Evolutionary conservation across 2,329 filamentous ascomycete genomes (phyloP).

Genomic region (Fusarium fujikuroi): DNA sequence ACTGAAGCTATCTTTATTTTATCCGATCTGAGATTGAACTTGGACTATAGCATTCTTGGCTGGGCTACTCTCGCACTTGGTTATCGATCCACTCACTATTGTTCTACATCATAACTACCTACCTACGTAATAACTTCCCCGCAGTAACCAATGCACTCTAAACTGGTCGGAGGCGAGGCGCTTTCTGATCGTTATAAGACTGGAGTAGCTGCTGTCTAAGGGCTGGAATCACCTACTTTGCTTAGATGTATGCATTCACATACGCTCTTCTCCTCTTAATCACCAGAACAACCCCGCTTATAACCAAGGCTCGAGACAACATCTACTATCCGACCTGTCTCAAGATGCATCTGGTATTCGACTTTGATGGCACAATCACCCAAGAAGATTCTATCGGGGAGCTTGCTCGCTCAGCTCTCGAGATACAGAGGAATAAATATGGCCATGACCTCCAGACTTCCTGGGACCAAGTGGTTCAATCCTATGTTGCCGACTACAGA

Average conservation of each 20-base stretch:
- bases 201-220: slow-evolving; percentile 11
- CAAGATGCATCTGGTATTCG: slow-evolving; percentile 61
- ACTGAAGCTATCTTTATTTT: not conserved
- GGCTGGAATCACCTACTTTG: not conserved
- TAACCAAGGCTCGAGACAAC: not conserved
- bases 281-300: not conserved
- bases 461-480: slow-evolving; percentile 59
- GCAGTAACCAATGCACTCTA: slow-evolving; percentile 23
- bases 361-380: slow-evolving; percentile 71
- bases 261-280: slow-evolving; percentile 3
- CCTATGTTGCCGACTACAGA: slow-evolving; percentile 57
- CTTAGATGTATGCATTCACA: slow-evolving; percentile 18
- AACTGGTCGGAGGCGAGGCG: slow-evolving; percentile 12
- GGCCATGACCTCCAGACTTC: slow-evolving; percentile 49
- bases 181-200: not conserved
- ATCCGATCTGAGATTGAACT: not conserved
- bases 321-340: not conserved
- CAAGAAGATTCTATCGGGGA: slow-evolving; percentile 62
- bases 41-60: not conserved
- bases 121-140: slow-evolving; percentile 41
- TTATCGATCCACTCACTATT: slow-evolving; percentile 31
- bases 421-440: slow-evolving; percentile 43
- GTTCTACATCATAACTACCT: slow-evolving; percentile 26
- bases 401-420: slow-evolving; percentile 58
- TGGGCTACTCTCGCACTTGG: slow-evolving; percentile 3